Evolutionary conservation across 306 rosid genomes (phyloP).

Genomic region (Vigna reflexopilosa): DNA sequence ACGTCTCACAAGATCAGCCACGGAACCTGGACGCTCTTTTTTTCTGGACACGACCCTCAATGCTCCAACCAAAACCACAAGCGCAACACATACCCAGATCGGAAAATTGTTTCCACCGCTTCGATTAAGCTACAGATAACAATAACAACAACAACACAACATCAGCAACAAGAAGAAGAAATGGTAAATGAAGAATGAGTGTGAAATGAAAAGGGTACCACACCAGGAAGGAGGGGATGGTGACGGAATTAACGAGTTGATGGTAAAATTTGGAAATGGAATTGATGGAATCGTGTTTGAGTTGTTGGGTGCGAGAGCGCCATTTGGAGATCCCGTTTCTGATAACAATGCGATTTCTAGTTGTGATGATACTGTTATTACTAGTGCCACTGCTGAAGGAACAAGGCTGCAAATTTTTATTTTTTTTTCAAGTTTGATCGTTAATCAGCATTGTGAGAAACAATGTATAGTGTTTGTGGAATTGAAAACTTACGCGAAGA

Average conservation of each 20-base stretch:
- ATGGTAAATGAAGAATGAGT: neutral
- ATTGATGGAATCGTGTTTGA: slow-evolving; percentile 32
- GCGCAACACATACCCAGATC: slow-evolving; percentile 68
- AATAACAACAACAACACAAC: neutral
- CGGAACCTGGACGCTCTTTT: slow-evolving; percentile 74
- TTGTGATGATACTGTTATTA: neutral
- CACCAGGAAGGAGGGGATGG: slow-evolving; percentile 35
- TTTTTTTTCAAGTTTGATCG: neutral
- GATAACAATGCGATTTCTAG: slow-evolving; percentile 14
- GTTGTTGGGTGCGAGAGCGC: slow-evolving; percentile 34
- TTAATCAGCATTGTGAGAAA: neutral
- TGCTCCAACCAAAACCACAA: slow-evolving; percentile 54
- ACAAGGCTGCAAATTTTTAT: slow-evolving; percentile 19
- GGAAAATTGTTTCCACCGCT: slow-evolving; percentile 56
- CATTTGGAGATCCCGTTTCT: slow-evolving; percentile 39
- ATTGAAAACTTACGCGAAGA: slow-evolving; percentile 51
- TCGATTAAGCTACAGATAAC: slow-evolving; percentile 48
- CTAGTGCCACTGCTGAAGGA: neutral
- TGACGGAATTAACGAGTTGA: slow-evolving; percentile 34
- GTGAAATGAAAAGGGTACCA: slow-evolving; percentile 15
- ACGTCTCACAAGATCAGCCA: slow-evolving; percentile 92
- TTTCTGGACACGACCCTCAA: slow-evolving; percentile 54
- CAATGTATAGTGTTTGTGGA: neutral
- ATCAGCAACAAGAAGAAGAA: neutral
- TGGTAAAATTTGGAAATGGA: slow-evolving; percentile 40